These are phyloP conservation scores for Rhododendron molle DNA, from an alignment of 148 eudicot genomes.

Conservation along the genomic window DNA sequence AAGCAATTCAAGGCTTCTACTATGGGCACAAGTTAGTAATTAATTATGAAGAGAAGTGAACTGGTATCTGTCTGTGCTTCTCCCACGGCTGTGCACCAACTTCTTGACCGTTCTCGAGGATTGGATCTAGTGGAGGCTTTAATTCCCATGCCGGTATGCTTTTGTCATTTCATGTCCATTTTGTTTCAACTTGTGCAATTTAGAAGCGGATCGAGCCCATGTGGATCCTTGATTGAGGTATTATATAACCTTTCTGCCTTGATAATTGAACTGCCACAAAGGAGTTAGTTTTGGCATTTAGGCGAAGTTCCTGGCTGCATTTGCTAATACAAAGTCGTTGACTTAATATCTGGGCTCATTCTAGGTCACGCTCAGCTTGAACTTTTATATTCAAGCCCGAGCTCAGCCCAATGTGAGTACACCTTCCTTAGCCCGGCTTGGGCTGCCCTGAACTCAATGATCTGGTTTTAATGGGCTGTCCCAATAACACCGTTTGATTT, in stretches of 20 bases:
- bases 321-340: too few relatives aligned
- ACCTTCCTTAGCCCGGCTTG: not conserved
- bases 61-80: not conserved
- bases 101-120: not conserved
- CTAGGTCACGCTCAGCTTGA: not conserved
- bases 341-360: not conserved
- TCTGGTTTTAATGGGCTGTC: not conserved
- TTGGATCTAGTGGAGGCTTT: not conserved
- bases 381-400: not conserved
- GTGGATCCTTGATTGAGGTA: not conserved
- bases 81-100: not conserved
- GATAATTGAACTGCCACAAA: not conserved
- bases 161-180: not conserved
- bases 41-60: not conserved
- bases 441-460: not conserved
- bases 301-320: not conserved
- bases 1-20: not conserved
- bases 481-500: not conserved
- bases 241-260: not conserved
- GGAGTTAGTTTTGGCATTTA: not conserved
- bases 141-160: not conserved
- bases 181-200: not conserved
- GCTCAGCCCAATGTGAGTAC: not conserved
- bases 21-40: not conserved
- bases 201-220: not conserved